These are phyloP conservation scores for Cyclotella choctawhatcheeana DNA, from an alignment of 108 stramenopile species.

Conservation along the genomic window DNA sequence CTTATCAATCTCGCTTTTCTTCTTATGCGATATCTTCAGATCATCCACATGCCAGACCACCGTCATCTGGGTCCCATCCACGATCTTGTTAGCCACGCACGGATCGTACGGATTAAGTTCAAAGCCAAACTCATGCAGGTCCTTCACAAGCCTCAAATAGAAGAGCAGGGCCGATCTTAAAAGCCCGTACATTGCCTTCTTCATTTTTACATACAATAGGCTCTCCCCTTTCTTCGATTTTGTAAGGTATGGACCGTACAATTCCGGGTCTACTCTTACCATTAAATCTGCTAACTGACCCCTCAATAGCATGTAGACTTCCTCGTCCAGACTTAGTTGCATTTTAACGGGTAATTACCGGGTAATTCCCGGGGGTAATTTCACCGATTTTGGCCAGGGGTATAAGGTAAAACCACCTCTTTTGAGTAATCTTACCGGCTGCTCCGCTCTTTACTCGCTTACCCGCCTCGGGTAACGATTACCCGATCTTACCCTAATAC, in stretches of 20 bases:
- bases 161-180: slow-evolving; percentile 2
- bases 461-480: too few species aligned
- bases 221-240: slow-evolving; percentile 10
- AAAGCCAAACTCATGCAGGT: slow-evolving; percentile 42
- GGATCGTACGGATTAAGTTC: slow-evolving; percentile 55
- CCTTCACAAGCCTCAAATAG: background rate
- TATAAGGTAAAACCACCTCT: too few species aligned
- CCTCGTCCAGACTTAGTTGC: slow-evolving; percentile 19
- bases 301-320: slow-evolving; percentile 20
- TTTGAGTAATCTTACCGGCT: too few species aligned
- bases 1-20: slow-evolving; percentile 8
- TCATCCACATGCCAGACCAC: slow-evolving; percentile 63
- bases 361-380: too few species aligned
- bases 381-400: too few species aligned
- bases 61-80: slow-evolving; percentile 23
- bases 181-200: slow-evolving; percentile 44
- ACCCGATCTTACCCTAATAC: too few species aligned
- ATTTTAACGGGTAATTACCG: too few species aligned
- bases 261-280: background rate
- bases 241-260: slow-evolving; percentile 11
- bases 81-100: slow-evolving; percentile 28
- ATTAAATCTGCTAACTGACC: slow-evolving; percentile 14
- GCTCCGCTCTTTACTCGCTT: too few species aligned
- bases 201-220: slow-evolving; percentile 45
- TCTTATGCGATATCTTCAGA: slow-evolving; percentile 45